A percentile compares a stretch with the other conserved stretches of the same genome.
phyloP scores from a whole-genome alignment of 208 protist genomes.

The Porcisia deanei region DNA sequence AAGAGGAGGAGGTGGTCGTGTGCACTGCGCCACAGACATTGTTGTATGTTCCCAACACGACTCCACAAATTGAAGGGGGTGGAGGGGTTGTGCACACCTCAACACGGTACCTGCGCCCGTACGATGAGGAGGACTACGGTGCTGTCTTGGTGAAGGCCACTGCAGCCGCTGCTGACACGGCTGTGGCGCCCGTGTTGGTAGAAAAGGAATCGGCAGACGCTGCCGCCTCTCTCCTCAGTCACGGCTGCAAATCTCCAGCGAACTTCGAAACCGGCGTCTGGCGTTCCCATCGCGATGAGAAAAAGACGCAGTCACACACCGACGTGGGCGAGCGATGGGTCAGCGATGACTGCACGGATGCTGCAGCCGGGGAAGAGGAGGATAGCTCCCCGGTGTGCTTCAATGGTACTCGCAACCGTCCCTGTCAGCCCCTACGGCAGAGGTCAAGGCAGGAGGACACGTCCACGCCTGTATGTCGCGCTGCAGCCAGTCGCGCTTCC shows the following conservation, averaged over 20 bases:
- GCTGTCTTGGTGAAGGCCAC: not conserved
- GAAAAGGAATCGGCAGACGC: not conserved
- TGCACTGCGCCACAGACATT: not conserved
- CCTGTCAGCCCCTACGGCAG: not conserved
- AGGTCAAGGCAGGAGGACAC: not conserved
- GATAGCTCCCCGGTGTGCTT: not conserved
- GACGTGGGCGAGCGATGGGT: not conserved
- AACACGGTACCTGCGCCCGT: constrained; percentile 1
- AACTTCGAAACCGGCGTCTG: not conserved
- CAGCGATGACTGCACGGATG: not conserved
- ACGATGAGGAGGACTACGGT: not conserved
- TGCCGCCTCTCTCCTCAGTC: not conserved
- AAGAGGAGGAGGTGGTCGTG: constrained; percentile 1
- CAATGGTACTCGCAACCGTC: not conserved
- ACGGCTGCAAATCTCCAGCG: not conserved
- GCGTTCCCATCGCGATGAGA: not conserved
- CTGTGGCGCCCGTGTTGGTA: not conserved
- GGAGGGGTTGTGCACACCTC: not conserved
- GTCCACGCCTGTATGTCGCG: not conserved
- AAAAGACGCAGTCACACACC: not conserved
- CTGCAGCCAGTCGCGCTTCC: not conserved
- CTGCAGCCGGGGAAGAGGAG: not conserved
- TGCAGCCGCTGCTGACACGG: not conserved
- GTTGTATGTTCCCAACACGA: too few relatives aligned
- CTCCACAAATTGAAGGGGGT: not conserved